phyloP scores from a whole-genome alignment of 169 alveolate genomes.

The Eimeria brunetti region DNA sequence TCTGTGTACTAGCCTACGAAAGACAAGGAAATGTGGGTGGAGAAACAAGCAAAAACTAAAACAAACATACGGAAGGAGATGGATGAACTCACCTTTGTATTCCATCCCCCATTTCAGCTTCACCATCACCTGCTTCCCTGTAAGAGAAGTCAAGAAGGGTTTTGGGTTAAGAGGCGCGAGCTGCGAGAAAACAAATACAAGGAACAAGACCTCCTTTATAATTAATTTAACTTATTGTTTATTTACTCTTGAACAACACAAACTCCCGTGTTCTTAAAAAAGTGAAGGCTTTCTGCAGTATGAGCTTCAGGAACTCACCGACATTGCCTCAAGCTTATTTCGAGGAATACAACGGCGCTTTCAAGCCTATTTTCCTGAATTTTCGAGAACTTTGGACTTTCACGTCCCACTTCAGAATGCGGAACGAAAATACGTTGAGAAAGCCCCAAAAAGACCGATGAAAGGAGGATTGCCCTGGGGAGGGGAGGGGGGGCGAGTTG shows the following conservation, averaged over 20 bases:
- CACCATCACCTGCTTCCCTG: slow-evolving; percentile 93
- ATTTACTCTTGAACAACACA: neutral
- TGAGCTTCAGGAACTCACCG: slow-evolving; percentile 34
- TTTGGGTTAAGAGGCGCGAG: slow-evolving; percentile 95
- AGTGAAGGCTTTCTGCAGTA: too few species aligned
- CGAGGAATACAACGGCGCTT: neutral
- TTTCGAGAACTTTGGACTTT: neutral
- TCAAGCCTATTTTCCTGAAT: too few species aligned
- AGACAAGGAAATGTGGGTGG: neutral
- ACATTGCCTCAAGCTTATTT: neutral
- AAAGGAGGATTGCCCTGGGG: neutral
- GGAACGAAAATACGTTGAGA: neutral
- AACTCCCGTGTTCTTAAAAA: neutral
- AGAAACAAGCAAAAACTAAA: neutral
- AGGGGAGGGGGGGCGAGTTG: neutral
- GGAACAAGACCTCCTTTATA: neutral
- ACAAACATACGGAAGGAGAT: neutral
- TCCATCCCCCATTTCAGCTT: slow-evolving; percentile 98
- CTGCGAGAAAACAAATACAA: slow-evolving; percentile 59
- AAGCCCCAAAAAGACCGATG: neutral
- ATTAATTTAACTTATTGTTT: neutral
- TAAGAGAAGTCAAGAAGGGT: slow-evolving; percentile 94
- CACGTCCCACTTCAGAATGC: neutral
- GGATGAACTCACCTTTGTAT: slow-evolving; percentile 91
- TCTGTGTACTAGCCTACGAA: too few species aligned